Evolutionary conservation across 1,284 basidiomycete genomes (phyloP), one percentile per base, ranked within the genome.

Genomic region (Cronartium quercuum): DNA sequence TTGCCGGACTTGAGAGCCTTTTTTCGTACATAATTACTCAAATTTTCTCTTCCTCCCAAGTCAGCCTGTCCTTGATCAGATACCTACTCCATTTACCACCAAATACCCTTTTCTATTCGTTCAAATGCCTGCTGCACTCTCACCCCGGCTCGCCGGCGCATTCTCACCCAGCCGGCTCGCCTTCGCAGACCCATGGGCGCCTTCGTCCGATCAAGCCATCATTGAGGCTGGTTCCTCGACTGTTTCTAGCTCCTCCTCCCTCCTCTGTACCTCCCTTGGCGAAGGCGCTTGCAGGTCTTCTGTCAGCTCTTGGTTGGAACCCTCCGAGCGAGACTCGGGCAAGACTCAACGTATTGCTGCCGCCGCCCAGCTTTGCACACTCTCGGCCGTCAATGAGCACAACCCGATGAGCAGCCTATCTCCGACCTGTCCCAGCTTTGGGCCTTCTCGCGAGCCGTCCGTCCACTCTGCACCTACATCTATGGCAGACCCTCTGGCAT

Each of bases 401-500:
- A 63, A 63, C 35, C 58, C 68, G 5, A n/a, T 18, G 6, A 55
- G 7, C 15, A 55, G 51, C 15, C n/a, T 60, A 58, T 73, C 69
- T 12, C 69, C 69, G n/a, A 42, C 69, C n/a, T 61, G 61, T 34
- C 24, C 69, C 18, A 64, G 69, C 47, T 73, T 73, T 55, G 69
- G 61, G 44, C 61, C 69, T 15, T 64, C 69, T 55, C 13, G 65
- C 60, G 34, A 73, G 44, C n/a, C 68, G 35, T 47, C 44, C 6
- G n/a, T 47, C 15, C 18, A 37, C 40, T 55, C 44, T 34, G 34
- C 60, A 24, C 35, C 34, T 13, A 64, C 42, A 64, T 18, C 44
- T 40, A 35, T 29, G 6, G 41, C 34, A 18, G 37, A 42, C 34
- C 47, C 69, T 5, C 42, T 42, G 37, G 35, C 67, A 21, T 58